A percentile compares a stretch with the other conserved stretches of the same genome.
These are phyloP conservation scores for Coccomyxa subellipsoidea DNA, from an alignment of 163 green algal species.

Conservation along the genomic window DNA sequence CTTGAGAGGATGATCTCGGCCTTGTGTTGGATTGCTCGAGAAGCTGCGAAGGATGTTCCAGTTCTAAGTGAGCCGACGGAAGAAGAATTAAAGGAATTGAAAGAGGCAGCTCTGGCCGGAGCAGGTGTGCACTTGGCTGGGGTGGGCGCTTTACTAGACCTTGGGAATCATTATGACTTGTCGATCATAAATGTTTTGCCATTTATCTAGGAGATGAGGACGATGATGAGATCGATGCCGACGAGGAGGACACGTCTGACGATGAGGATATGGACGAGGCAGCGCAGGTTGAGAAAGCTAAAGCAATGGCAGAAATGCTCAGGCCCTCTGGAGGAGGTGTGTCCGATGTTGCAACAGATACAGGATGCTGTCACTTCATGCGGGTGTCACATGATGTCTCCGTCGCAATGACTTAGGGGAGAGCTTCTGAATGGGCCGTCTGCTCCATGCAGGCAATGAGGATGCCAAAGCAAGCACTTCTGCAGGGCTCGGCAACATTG, in stretches of 20 bases:
- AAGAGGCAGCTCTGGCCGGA: slow-evolving; percentile 22
- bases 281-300: slow-evolving; percentile 28
- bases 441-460: neutral
- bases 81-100: slow-evolving; percentile 58
- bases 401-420: too few species aligned
- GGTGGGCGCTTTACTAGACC: too few species aligned
- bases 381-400: too few species aligned
- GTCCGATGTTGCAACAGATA: too few species aligned
- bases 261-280: slow-evolving; percentile 24
- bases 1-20: slow-evolving; percentile 77
- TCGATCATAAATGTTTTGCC: too few species aligned
- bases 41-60: slow-evolving; percentile 66
- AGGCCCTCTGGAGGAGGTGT: slow-evolving; percentile 11
- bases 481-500: slow-evolving; percentile 33
- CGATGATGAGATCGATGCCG: slow-evolving; percentile 5
- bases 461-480: neutral
- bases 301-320: slow-evolving; percentile 19
- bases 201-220: neutral
- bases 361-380: too few species aligned
- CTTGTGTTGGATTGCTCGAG: slow-evolving; percentile 75
- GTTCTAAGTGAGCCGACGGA: slow-evolving; percentile 35
- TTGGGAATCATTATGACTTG: too few species aligned
- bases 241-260: neutral
- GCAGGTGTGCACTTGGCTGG: neutral
- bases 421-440: too few species aligned